Conservation (phyloP, 164 flowering plant species). For the Nymphaea thermarum region DNA sequence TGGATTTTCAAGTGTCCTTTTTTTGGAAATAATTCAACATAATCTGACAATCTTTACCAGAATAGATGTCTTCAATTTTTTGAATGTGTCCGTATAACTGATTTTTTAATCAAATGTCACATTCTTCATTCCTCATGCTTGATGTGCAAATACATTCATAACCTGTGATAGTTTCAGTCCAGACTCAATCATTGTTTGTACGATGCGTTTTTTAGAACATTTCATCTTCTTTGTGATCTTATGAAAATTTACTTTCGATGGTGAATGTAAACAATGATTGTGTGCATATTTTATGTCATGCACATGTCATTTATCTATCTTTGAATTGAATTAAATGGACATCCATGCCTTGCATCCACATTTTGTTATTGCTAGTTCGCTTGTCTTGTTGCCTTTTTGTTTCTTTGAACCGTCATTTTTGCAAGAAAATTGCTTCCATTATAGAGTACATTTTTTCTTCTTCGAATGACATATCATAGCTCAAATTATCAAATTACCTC, state of each 20-base stretch:
- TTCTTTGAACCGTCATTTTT: neutral
- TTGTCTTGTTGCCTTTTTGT: neutral
- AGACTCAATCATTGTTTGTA: neutral
- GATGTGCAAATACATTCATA: neutral
- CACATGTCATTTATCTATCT: neutral
- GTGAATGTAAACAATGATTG: neutral
- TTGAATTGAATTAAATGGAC: too few relatives aligned
- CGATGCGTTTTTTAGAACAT: too few relatives aligned
- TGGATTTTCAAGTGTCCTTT: too few relatives aligned
- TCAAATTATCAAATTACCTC: too few relatives aligned
- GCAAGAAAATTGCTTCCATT: too few relatives aligned
- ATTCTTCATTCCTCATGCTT: neutral
- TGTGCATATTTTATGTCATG: neutral
- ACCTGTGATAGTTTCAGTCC: neutral
- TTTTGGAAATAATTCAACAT: neutral
- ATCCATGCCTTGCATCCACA: neutral
- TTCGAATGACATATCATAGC: too few relatives aligned
- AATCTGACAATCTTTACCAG: neutral
- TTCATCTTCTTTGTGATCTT: neutral
- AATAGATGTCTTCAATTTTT: too few relatives aligned
- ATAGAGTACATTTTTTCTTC: too few relatives aligned
- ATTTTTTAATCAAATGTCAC: neutral
- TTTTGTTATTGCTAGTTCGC: neutral
- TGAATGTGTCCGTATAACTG: neutral
- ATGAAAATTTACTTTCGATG: neutral